Evolutionary conservation across 441 rosid genomes (phyloP).

Genomic region (Populus hybrid): DNA sequence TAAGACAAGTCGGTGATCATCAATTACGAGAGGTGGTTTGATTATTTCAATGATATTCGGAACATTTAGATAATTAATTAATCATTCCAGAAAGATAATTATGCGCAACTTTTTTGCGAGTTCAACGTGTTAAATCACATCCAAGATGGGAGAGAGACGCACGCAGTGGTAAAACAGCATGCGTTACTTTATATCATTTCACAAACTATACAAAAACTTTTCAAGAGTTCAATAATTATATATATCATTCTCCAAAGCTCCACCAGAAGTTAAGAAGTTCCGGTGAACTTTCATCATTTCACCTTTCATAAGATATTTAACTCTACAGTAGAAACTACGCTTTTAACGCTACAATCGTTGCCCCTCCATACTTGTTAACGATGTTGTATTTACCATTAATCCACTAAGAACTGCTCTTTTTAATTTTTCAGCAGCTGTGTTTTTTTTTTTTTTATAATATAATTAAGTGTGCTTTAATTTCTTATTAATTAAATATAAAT

Average conservation of each 20-base stretch:
- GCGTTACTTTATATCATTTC: slow-evolving; percentile 14
- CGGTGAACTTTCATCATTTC: slow-evolving; percentile 9
- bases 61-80: not conserved
- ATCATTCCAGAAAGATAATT: not conserved
- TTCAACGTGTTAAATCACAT: slow-evolving; percentile 26
- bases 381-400: not conserved
- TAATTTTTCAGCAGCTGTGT: too few relatives aligned
- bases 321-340: not conserved
- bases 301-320: not conserved
- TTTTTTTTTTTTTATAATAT: too few relatives aligned
- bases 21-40: slow-evolving; percentile 1
- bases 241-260: slow-evolving; percentile 8
- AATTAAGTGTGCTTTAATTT: too few relatives aligned
- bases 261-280: not conserved
- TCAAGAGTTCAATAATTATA: not conserved
- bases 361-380: not conserved
- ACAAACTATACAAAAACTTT: not conserved
- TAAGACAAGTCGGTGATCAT: not conserved
- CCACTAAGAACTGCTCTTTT: too few relatives aligned
- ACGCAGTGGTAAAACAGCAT: not conserved
- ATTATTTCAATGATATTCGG: not conserved
- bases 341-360: not conserved
- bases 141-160: not conserved
- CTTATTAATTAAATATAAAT: too few relatives aligned
- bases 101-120: slow-evolving; percentile 5